A percentile compares a stretch with the other conserved stretches of the same genome.
phyloP scores from a whole-genome alignment of 2,329 filamentous ascomycete genomes.

The Ophiocordyceps camponoti-floridani region DNA sequence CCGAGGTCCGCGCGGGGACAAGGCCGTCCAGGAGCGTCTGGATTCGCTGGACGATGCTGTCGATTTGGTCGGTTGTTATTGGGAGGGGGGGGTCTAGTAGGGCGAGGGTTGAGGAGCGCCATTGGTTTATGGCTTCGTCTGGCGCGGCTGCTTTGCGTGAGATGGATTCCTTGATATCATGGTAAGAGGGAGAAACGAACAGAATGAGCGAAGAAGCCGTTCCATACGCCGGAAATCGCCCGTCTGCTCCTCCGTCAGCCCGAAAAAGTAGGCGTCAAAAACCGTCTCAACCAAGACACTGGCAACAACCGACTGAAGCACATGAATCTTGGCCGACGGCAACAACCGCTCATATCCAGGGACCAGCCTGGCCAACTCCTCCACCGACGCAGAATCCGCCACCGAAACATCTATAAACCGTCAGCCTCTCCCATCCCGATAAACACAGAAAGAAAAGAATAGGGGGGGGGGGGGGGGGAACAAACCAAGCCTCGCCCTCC shows the following conservation, averaged over 20 bases:
- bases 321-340: constrained; percentile 35
- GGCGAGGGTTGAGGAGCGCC: constrained; percentile 46
- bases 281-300: constrained; percentile 40
- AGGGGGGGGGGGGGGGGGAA: constrained; percentile 13
- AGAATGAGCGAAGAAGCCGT: constrained; percentile 21
- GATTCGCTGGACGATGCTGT: constrained; percentile 24
- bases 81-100: constrained; percentile 39
- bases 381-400: constrained; percentile 20
- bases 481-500: constrained; percentile 36
- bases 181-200: no score
- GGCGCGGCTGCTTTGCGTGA: constrained; percentile 21
- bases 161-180: no score
- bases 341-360: constrained; percentile 40
- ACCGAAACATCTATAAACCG: constrained; percentile 22
- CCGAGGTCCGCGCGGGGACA: constrained; percentile 7
- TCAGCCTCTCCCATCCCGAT: no score
- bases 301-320: constrained; percentile 45
- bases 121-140: constrained; percentile 40
- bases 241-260: constrained; percentile 36
- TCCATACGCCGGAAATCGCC: constrained; percentile 31
- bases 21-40: constrained; percentile 32
- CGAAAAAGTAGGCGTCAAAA: constrained; percentile 46
- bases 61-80: constrained; percentile 27
- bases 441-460: no score
- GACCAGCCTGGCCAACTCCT: constrained; percentile 28